A percentile compares a stretch with the other conserved stretches of the same genome.
Evolutionary conservation across 257 asterid genomes (phyloP).

Genomic region (Jaltomata sinuosa): DNA sequence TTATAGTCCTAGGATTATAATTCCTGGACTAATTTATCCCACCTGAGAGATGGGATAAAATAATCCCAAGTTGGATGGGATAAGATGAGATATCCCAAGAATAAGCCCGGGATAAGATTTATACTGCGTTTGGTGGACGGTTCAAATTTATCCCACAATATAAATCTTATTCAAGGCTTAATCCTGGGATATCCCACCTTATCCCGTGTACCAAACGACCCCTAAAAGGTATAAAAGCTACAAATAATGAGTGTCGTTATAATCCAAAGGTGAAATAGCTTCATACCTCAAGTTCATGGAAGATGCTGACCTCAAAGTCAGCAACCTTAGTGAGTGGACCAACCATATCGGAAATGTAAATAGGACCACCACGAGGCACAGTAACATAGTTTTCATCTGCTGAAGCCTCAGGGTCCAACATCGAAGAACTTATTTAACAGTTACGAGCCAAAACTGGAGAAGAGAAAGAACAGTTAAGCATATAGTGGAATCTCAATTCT

Average conservation of each 20-base stretch:
- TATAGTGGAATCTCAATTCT: not conserved
- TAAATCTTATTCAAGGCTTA: too few species aligned
- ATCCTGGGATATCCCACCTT: too few species aligned
- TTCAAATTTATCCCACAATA: too few species aligned
- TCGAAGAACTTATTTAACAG: not conserved
- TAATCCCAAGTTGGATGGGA: too few species aligned
- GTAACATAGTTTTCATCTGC: slow-evolving; percentile 45
- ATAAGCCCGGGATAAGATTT: too few species aligned
- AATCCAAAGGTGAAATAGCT: not conserved
- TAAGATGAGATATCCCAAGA: too few species aligned
- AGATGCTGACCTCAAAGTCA: slow-evolving; percentile 43
- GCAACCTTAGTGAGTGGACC: slow-evolving; percentile 56
- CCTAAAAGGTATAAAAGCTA: not conserved
- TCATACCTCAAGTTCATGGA: slow-evolving; percentile 55
- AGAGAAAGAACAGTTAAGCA: not conserved
- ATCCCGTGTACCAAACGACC: too few species aligned
- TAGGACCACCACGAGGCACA: slow-evolving; percentile 81
- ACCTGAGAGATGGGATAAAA: too few species aligned
- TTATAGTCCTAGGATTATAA: too few species aligned
- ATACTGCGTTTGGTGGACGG: too few species aligned
- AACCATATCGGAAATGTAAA: slow-evolving; percentile 47
- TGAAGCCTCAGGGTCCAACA: slow-evolving; percentile 14
- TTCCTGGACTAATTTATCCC: too few species aligned
- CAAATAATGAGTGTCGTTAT: not conserved
- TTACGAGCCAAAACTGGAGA: not conserved